Conservation (phyloP, 352 stramenopile genomes). For the Pythium chondricola region DNA sequence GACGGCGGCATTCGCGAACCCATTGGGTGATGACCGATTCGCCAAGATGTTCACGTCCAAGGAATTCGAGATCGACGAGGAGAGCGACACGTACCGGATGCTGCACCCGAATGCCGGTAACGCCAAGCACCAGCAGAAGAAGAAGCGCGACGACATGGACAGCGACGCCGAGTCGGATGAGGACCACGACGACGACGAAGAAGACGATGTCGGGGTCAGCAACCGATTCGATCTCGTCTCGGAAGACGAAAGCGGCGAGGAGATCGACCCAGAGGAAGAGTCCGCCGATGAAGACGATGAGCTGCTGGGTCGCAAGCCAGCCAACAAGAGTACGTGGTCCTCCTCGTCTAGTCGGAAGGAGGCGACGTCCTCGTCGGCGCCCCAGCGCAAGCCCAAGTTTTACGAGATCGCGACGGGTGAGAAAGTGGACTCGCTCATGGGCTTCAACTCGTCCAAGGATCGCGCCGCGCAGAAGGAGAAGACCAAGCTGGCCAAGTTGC, state of each 20-base stretch:
- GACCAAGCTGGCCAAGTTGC: slow-evolving; percentile 72
- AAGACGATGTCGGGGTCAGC: slow-evolving; percentile 38
- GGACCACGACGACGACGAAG: slow-evolving; percentile 41
- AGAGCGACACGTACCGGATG: slow-evolving; percentile 94
- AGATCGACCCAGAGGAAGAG: slow-evolving; percentile 59
- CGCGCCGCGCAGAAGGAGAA: slow-evolving; percentile 65
- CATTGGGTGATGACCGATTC: slow-evolving; percentile 96
- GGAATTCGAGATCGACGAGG: slow-evolving; percentile 97
- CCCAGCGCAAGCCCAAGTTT: slow-evolving; percentile 63
- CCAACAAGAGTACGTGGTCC: slow-evolving; percentile 5
- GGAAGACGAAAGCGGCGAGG: slow-evolving; percentile 52
- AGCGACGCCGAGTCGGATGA: slow-evolving; percentile 79
- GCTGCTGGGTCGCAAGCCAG: slow-evolving; percentile 16
- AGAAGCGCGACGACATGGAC: slow-evolving; percentile 86
- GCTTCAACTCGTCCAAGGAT: slow-evolving; percentile 64
- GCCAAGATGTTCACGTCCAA: slow-evolving; percentile 94
- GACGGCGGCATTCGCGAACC: slow-evolving; percentile 52
- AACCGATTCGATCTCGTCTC: slow-evolving; percentile 68
- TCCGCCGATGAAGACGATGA: slow-evolving; percentile 55
- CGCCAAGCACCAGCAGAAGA: slow-evolving; percentile 52
- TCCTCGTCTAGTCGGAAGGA: not conserved
- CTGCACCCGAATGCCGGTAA: slow-evolving; percentile 91
- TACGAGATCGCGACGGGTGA: slow-evolving; percentile 84
- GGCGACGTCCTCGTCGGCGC: not conserved
- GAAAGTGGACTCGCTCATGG: slow-evolving; percentile 75